Conservation (phyloP, 1,284 basidiomycete genomes). For the Wallemia hederae region DNA sequence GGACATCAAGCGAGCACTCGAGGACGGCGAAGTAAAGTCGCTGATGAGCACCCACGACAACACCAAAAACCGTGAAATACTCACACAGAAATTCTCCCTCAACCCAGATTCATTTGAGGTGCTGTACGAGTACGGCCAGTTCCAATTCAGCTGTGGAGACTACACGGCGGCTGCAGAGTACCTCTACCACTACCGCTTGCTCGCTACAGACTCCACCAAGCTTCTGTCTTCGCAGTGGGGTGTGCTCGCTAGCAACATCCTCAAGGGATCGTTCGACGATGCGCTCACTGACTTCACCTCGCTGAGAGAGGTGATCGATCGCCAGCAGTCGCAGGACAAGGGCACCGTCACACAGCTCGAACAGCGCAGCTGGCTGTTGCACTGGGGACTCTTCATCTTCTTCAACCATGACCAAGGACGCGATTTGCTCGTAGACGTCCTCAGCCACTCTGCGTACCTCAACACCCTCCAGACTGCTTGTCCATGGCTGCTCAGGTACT, state of each 20-base stretch:
- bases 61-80: background rate
- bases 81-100: constrained; percentile 17
- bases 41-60: no score
- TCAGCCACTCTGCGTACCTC: constrained; percentile 81
- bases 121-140: constrained; percentile 91
- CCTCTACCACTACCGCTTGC: constrained; percentile 90
- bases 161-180: constrained; percentile 91
- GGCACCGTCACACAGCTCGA: constrained; percentile 38
- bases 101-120: constrained; percentile 82
- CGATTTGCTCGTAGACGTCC: constrained; percentile 79
- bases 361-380: constrained; percentile 85
- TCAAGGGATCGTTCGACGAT: constrained; percentile 77
- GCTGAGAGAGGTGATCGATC: constrained; percentile 64
- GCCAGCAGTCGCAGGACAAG: constrained; percentile 18
- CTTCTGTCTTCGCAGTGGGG: constrained; percentile 94
- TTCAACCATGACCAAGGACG: constrained; percentile 85
- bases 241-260: constrained; percentile 83
- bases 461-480: constrained; percentile 92
- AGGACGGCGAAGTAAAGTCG: no score
- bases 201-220: constrained; percentile 71
- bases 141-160: constrained; percentile 89
- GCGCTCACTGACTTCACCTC: constrained; percentile 82
- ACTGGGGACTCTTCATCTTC: constrained; percentile 96
- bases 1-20: constrained; percentile 19
- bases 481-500: constrained; percentile 85